phyloP scores from a whole-genome alignment of 768 basidiomycete species.

The Brasilioporus rufonigricans region DNA sequence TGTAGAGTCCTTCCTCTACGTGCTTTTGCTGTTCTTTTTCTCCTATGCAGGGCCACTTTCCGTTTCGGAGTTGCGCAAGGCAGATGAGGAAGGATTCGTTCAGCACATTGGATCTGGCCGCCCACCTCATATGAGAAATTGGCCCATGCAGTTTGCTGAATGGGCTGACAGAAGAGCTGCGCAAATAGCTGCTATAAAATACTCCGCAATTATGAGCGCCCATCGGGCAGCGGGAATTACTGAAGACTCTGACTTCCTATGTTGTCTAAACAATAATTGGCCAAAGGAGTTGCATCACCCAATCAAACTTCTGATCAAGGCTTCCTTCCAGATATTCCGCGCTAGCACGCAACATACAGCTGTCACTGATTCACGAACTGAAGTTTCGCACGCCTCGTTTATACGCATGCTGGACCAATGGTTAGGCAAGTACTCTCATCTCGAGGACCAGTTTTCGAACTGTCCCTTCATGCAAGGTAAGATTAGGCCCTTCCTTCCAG shows the following conservation, averaged over 20 bases:
- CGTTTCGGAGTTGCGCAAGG: not conserved
- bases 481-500: no score
- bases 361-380: not conserved
- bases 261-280: not conserved
- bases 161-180: not conserved
- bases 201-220: not conserved
- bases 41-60: no score
- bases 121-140: not conserved
- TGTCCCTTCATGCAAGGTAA: no score
- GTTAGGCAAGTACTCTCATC: not conserved
- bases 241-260: no score
- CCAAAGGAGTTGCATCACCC: not conserved
- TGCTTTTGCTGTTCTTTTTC: no score
- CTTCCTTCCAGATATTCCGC: not conserved
- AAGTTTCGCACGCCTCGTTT: not conserved
- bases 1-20: not conserved
- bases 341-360: no score
- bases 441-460: no score
- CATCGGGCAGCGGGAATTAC: not conserved
- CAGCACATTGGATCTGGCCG: not conserved
- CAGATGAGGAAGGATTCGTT: not conserved
- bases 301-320: not conserved
- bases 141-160: not conserved
- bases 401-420: not conserved
- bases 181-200: not conserved